Evolutionary conservation across 164 flowering plant species (phyloP), one percentile per base, ranked within the genome.

Genomic region (Tetrastigma voinierianum): DNA sequence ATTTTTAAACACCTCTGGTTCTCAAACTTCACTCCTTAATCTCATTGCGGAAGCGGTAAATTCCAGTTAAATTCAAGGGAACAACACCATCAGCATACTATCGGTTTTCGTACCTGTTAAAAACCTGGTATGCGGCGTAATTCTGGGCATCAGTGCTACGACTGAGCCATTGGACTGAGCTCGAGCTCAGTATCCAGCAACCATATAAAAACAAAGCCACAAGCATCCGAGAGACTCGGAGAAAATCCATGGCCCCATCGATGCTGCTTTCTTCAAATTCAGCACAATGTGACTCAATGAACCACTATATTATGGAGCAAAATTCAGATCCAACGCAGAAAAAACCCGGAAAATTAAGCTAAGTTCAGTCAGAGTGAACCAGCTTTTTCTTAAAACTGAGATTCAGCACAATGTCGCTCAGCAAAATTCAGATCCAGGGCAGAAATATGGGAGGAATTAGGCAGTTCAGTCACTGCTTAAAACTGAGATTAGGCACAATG

Each of bases 1-100:
- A 45, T 64, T 1, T 0, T 0, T n/a, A n/a, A 48, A 87, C 80
- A 23, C 99, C 99, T 66, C 59, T 70, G 2, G 51, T 78, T 55
- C 78, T 74, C 21, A 95, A 69, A 67, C 97, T 95, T 97, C 98
- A 69, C 89, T 87, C 70, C 94, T 79, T 6, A 95, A 82, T 78
- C 99, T 82, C 83, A 95, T 64, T 23, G 91, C 97, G 1, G 91
- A 62, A 62, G 90, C 51, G 59, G 65, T 61, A 65, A 65, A 90
- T 80, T 16, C 97, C 94, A 9, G 90, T 80, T 45, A 92, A 72
- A 68, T 92, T 84, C 2, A 84, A 66, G 1, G 97, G 97, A 8
- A 80, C 83, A 4, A 2, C 43, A 25, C 81, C 97, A 46, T 82
- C 77, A n/a, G 56, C 67, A 92, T 3, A 72, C 51, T 21, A 70